Base-by-base conservation (phyloP, 768 basidiomycete genomes). In the Cystobasidium ongulense region DNA sequence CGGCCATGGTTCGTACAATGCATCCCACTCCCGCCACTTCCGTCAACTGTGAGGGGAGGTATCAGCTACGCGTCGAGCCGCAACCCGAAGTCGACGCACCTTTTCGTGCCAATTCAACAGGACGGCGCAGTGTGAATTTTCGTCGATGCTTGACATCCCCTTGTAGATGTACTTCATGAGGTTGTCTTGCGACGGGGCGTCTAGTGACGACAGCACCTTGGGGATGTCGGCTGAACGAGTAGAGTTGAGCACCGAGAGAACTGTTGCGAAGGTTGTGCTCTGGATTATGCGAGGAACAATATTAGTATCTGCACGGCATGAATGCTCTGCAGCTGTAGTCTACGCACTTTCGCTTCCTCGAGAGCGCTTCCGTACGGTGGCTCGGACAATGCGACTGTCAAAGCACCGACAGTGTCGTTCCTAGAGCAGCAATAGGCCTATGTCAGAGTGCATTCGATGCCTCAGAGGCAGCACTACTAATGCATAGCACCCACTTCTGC, bases 101-200 rank as follows among this genome's bases (percentile, higher is more conserved):
- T 95, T 96, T 81, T 96, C 93, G 80, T 98, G 94, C 94, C 94
- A 98, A 18, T 88, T 90, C 53, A 94, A 81, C 50, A 89, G 81
- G 29, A 88, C 87, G 73, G 86, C 87, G 52, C 87, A 87, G 29
- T 75, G 68, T n/a, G 67, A 59, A 23, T 66, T 66, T 43, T 75
- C 74, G 15, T 54, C 68, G 21, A 67, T 33, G 27, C 21, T 33
- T 27, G 50, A 85, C 94, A 96, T 96, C 13, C 91, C 94, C 83
- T 98, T 98, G 86, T 96, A 98, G 18, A 98, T 83, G 79, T 94
- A 98, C 80, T 94, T 95, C 94, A 96, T 98, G 73, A 96, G 85
- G 38, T 88, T 90, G 80, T 96, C 94, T 78, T 81, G 81, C 39
- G 81, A 79, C 3, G 77, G 78, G 17, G 75, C 77, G 15, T 75